Evolutionary conservation across 306 rosid species (phyloP).

Genomic region (Casuarina equisetifolia): DNA sequence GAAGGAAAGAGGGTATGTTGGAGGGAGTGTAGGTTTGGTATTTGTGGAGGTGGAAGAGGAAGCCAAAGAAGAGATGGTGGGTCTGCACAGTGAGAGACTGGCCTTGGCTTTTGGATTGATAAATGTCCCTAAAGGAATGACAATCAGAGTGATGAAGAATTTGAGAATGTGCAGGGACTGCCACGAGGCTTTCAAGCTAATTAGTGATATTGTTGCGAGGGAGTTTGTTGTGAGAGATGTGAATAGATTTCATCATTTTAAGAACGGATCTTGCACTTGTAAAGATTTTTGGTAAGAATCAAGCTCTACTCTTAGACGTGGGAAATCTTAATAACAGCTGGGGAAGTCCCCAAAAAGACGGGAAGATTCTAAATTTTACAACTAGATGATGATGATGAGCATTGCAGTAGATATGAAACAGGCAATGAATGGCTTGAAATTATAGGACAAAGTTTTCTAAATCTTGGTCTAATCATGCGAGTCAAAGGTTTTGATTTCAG

Average conservation of each 20-base stretch:
- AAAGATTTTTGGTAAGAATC: constrained; percentile 64
- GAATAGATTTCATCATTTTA: constrained; percentile 87
- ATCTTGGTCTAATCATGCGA: neutral
- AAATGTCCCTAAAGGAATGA: constrained; percentile 58
- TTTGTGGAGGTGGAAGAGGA: constrained; percentile 78
- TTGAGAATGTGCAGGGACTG: constrained; percentile 78
- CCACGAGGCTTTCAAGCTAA: constrained; percentile 74
- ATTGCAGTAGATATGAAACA: neutral
- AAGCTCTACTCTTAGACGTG: neutral
- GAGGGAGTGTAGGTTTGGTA: constrained; percentile 62
- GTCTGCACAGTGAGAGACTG: constrained; percentile 80
- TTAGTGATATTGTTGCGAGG: constrained; percentile 69
- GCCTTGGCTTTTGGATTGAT: constrained; percentile 81
- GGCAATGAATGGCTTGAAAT: neutral
- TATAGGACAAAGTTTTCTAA: neutral
- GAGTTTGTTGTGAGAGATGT: constrained; percentile 76
- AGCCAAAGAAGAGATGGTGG: constrained; percentile 59
- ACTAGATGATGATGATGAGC: neutral
- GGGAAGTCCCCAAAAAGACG: neutral
- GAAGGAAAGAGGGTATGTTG: constrained; percentile 75
- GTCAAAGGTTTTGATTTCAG: neutral
- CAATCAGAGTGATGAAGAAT: constrained; percentile 83
- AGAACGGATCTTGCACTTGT: constrained; percentile 57
- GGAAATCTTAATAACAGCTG: neutral
- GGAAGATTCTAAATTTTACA: neutral